These are phyloP conservation scores for Aspergillus ellipticus DNA, from an alignment of 495 filamentous ascomycete genomes.

Conservation along the genomic window DNA sequence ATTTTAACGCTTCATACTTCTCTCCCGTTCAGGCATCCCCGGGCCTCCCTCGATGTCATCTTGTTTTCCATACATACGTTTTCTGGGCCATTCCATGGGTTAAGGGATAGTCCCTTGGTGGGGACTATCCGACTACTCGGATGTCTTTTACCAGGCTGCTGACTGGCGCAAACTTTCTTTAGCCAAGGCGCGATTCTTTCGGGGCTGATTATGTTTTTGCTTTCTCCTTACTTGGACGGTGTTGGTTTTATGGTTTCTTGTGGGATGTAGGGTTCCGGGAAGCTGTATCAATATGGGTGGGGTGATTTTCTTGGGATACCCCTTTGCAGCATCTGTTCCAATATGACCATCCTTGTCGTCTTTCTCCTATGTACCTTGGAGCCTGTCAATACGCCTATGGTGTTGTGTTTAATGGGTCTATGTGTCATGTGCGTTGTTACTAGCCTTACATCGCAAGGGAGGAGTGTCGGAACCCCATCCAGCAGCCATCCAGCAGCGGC, in stretches of 20 bases:
- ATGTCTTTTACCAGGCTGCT: neutral
- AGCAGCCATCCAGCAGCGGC: no score
- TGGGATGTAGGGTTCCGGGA: neutral
- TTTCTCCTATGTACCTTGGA: neutral
- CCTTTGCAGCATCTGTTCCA: neutral
- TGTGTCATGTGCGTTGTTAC: no score
- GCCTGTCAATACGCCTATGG: no score
- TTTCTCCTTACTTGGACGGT: neutral
- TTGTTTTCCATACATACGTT: constrained; percentile 6
- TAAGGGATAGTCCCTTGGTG: neutral
- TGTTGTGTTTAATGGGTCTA: no score
- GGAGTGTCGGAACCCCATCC: no score
- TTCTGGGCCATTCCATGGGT: neutral
- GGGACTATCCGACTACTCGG: neutral
- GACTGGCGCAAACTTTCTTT: neutral
- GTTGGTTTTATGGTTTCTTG: neutral
- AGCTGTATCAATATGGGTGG: neutral
- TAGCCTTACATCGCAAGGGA: no score
- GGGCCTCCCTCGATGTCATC: neutral
- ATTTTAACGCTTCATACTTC: constrained; percentile 5
- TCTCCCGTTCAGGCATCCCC: neutral
- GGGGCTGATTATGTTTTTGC: no score
- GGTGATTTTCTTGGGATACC: neutral
- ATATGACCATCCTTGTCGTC: neutral
- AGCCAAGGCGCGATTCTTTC: neutral